Percentiles rank a stretch among this genome's conserved stretches.
These are phyloP conservation scores for Parsonsia alboflavescens DNA, from an alignment of 257 asterid species.

Conservation along the genomic window DNA sequence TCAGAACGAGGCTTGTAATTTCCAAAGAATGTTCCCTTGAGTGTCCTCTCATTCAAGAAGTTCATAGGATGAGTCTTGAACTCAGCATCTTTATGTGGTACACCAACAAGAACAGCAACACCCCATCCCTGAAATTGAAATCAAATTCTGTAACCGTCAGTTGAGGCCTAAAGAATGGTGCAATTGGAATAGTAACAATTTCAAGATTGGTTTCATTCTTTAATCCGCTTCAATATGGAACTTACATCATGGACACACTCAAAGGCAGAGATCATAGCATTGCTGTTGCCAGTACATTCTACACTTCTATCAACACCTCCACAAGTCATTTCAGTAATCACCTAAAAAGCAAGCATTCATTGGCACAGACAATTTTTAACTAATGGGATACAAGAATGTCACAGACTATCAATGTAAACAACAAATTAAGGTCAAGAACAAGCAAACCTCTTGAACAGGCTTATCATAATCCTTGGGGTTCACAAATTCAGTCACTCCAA, in stretches of 20 bases:
- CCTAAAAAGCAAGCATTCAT: slow-evolving; percentile 22
- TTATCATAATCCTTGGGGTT: slow-evolving; percentile 60
- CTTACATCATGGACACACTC: slow-evolving; percentile 80
- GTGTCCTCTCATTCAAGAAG: slow-evolving; percentile 59
- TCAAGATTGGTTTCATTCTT: no score
- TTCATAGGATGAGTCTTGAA: slow-evolving; percentile 65
- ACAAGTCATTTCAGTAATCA: slow-evolving; percentile 60
- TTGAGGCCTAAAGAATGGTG: not conserved
- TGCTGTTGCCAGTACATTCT: slow-evolving; percentile 70
- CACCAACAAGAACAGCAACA: slow-evolving; percentile 75
- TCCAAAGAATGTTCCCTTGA: slow-evolving; percentile 77
- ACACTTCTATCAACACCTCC: slow-evolving; percentile 83
- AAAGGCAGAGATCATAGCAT: slow-evolving; percentile 76
- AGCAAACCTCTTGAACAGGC: slow-evolving; percentile 67
- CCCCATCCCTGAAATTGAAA: slow-evolving; percentile 57
- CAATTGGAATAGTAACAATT: no score
- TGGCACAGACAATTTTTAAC: not conserved
- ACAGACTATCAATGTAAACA: not conserved
- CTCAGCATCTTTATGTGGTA: slow-evolving; percentile 54
- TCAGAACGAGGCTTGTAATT: slow-evolving; percentile 64
- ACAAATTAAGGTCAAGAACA: not conserved
- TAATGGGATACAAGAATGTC: not conserved
- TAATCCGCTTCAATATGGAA: not conserved
- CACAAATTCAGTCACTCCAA: slow-evolving; percentile 74
- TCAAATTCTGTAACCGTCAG: not conserved